phyloP scores from a whole-genome alignment of 2,329 filamentous ascomycete species.

The Fusarium buxicola region DNA sequence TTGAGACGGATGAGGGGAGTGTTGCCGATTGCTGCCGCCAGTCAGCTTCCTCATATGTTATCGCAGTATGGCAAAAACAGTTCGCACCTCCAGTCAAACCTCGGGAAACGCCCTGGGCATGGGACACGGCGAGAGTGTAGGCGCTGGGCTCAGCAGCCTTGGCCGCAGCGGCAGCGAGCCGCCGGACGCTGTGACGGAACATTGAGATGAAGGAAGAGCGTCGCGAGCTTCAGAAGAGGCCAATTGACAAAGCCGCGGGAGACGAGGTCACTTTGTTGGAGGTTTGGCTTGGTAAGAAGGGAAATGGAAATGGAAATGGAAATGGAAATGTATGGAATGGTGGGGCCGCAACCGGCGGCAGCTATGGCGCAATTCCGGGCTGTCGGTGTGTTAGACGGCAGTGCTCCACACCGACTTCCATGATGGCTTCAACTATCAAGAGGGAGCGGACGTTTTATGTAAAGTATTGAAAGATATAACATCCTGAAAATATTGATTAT shows the following conservation, averaged over 20 bases:
- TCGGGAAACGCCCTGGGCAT: conserved; percentile 81
- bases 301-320: too few relatives aligned
- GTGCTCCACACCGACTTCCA: conserved; percentile 44
- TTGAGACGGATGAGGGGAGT: conserved; percentile 94
- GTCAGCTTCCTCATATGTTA: not conserved
- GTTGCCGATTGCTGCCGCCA: conserved; percentile 85
- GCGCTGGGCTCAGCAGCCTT: conserved; percentile 60
- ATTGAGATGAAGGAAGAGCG: conserved; percentile 55
- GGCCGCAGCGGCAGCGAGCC: conserved; percentile 69
- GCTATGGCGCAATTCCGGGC: conserved; percentile 46
- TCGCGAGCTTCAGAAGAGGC: conserved; percentile 9
- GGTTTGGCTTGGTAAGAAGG: conserved; percentile 28
- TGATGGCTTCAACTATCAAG: not conserved
- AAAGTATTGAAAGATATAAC: conserved; percentile 4
- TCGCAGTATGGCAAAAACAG: not conserved
- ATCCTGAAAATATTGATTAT: not conserved
- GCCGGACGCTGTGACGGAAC: conserved; percentile 76
- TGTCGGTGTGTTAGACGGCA: conserved; percentile 32
- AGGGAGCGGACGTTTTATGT: not conserved
- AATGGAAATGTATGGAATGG: conserved; percentile 32
- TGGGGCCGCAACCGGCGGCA: conserved; percentile 47
- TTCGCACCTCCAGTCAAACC: conserved; percentile 82
- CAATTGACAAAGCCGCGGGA: conserved; percentile 31
- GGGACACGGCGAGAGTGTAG: conserved; percentile 78
- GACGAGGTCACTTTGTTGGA: conserved; percentile 17